Conservation (phyloP, 768 basidiomycete species). For the Mycena albidolilacea region DNA sequence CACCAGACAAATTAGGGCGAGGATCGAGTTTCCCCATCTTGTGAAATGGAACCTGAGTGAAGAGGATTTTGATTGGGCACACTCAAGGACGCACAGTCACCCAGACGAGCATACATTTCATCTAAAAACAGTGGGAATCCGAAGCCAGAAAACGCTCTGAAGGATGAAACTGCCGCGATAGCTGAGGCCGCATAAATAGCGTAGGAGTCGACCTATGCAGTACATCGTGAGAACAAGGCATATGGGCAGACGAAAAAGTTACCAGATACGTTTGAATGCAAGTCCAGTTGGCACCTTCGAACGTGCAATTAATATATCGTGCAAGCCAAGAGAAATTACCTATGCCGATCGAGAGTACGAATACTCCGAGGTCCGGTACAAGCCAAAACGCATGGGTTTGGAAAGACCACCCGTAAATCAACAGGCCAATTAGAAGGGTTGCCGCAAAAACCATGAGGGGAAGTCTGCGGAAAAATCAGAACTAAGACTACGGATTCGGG, state of each 20-base stretch:
- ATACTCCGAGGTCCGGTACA: slow-evolving; percentile 61
- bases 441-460: no score
- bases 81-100: slow-evolving; percentile 48
- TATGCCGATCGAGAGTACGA: slow-evolving; percentile 63
- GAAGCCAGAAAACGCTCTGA: slow-evolving; percentile 69
- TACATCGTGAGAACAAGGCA: slow-evolving; percentile 27
- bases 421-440: no score
- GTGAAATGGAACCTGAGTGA: no score
- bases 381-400: slow-evolving; percentile 69
- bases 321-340: slow-evolving; percentile 60
- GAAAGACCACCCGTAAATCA: no score
- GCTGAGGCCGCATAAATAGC: slow-evolving; percentile 78
- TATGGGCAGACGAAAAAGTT: slow-evolving; percentile 47
- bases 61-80: no score
- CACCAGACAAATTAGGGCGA: no score
- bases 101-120: no score
- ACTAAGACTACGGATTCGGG: slow-evolving; percentile 43
- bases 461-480: slow-evolving; percentile 46
- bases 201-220: slow-evolving; percentile 84
- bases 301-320: slow-evolving; percentile 52
- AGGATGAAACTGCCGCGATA: slow-evolving; percentile 68
- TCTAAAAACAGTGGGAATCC: slow-evolving; percentile 66
- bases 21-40: no score
- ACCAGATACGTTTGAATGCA: slow-evolving; percentile 73
- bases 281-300: slow-evolving; percentile 54